Evolutionary conservation across 257 asterid genomes (phyloP).

Genomic region (Ilex aquifolium): DNA sequence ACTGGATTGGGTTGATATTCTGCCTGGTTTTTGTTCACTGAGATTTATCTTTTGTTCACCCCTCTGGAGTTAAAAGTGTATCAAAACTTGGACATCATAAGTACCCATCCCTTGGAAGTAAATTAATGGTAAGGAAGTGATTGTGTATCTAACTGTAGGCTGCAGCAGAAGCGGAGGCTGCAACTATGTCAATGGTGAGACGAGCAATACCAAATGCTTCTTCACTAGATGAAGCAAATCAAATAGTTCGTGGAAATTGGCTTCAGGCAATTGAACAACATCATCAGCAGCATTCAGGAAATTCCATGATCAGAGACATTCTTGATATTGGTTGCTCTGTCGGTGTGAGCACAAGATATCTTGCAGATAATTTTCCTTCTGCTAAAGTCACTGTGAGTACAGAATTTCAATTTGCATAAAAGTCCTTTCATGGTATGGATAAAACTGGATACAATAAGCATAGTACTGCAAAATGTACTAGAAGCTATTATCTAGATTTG

Average conservation of each 20-base stretch:
- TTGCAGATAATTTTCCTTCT: slow-evolving; percentile 60
- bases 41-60: too few species aligned
- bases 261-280: slow-evolving; percentile 71
- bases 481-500: background rate
- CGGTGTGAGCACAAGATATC: slow-evolving; percentile 82
- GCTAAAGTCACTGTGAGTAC: slow-evolving; percentile 63
- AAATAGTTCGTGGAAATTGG: slow-evolving; percentile 89
- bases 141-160: slow-evolving; percentile 37
- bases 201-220: slow-evolving; percentile 76
- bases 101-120: too few species aligned
- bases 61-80: too few species aligned
- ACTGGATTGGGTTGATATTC: too few species aligned
- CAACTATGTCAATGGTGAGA: slow-evolving; percentile 84
- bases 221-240: slow-evolving; percentile 77
- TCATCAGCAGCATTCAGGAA: slow-evolving; percentile 46
- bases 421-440: background rate
- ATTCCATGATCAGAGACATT: slow-evolving; percentile 37
- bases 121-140: too few species aligned
- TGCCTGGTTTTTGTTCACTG: too few species aligned
- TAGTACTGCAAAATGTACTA: background rate
- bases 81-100: too few species aligned
- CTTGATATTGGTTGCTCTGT: slow-evolving; percentile 92
- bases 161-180: slow-evolving; percentile 97
- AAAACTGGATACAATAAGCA: too few species aligned
- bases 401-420: background rate